These are phyloP conservation scores for Cylindrotheca closterium DNA, from an alignment of 108 stramenopile genomes.

Conservation along the genomic window DNA sequence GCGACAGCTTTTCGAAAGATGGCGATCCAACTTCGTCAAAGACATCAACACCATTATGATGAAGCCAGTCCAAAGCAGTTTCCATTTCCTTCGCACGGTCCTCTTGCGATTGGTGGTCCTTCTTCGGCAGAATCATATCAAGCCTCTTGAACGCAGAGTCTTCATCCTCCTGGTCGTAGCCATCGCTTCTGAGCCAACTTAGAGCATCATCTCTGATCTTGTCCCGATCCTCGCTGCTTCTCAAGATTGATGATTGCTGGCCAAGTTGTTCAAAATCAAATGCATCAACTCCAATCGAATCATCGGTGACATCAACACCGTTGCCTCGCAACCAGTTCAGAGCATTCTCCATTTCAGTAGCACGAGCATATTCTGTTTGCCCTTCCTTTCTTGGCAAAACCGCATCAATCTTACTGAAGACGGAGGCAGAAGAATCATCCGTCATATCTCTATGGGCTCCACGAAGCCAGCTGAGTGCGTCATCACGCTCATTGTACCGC, in stretches of 20 bases:
- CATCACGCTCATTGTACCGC: slow-evolving; percentile 20
- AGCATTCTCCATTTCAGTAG: slow-evolving; percentile 52
- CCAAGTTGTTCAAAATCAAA: slow-evolving; percentile 25
- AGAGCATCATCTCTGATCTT: slow-evolving; percentile 36
- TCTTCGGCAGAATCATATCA: slow-evolving; percentile 16
- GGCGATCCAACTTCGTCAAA: slow-evolving; percentile 1
- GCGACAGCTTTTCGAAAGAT: slow-evolving; percentile 2
- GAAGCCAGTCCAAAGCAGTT: slow-evolving; percentile 34
- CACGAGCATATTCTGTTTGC: slow-evolving; percentile 22
- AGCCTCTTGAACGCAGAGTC: slow-evolving; percentile 21
- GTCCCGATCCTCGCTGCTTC: slow-evolving; percentile 22
- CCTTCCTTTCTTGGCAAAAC: slow-evolving; percentile 29
- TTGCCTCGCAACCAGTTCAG: slow-evolving; percentile 43
- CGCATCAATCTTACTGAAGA: slow-evolving; percentile 25
- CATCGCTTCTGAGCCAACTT: slow-evolving; percentile 17
- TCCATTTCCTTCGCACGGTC: slow-evolving; percentile 38
- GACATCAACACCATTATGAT: slow-evolving; percentile 21
- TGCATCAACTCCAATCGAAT: slow-evolving; percentile 13
- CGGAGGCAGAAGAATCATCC: not conserved
- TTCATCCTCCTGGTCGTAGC: slow-evolving; percentile 5
- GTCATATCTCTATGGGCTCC: slow-evolving; percentile 24
- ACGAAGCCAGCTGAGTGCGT: slow-evolving; percentile 40
- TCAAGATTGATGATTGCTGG: not conserved
- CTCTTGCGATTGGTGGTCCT: slow-evolving; percentile 14
- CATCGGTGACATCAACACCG: slow-evolving; percentile 36